Percentiles rank a stretch among this genome's conserved stretches.
Evolutionary conservation across 1,284 basidiomycete genomes (phyloP).

Genomic region (Afroboletus lepidellus): DNA sequence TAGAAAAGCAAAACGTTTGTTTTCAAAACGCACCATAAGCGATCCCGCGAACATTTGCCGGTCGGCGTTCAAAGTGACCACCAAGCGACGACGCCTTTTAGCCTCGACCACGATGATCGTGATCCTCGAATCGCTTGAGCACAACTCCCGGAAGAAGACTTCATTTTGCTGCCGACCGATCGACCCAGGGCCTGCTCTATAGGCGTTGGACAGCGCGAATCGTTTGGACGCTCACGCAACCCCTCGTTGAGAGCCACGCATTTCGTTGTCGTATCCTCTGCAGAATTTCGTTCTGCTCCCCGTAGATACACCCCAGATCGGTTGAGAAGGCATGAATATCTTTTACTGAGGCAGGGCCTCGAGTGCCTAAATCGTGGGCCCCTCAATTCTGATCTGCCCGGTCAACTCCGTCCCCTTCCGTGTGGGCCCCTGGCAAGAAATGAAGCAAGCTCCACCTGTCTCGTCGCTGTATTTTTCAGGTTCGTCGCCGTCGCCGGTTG

Average conservation of each 20-base stretch:
- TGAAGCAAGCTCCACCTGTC: conserved; percentile 1
- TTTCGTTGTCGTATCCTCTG: background rate
- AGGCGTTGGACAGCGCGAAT: background rate
- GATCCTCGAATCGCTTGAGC: conserved; percentile 32
- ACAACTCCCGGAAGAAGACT: conserved; percentile 14
- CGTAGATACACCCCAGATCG: background rate
- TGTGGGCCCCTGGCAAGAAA: background rate
- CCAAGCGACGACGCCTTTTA: conserved; percentile 33
- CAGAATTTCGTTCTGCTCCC: background rate
- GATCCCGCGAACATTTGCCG: conserved; percentile 35
- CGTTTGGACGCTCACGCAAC: background rate
- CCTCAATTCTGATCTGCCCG: background rate
- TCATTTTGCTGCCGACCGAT: conserved; percentile 30
- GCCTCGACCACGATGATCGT: conserved; percentile 26
- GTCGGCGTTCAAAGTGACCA: conserved; percentile 21
- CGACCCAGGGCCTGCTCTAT: conserved; percentile 5
- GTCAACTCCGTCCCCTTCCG: background rate
- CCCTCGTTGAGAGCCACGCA: background rate
- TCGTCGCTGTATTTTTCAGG: background rate
- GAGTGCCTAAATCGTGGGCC: conserved; percentile 17
- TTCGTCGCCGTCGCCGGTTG: background rate
- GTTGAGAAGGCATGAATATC: conserved; percentile 3
- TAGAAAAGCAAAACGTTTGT: background rate
- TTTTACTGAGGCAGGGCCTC: conserved; percentile 21
- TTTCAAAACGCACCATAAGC: conserved; percentile 19